These are phyloP conservation scores for Aspergillus hiratsukae DNA, from an alignment of 2,329 filamentous ascomycete species.

Conservation along the genomic window DNA sequence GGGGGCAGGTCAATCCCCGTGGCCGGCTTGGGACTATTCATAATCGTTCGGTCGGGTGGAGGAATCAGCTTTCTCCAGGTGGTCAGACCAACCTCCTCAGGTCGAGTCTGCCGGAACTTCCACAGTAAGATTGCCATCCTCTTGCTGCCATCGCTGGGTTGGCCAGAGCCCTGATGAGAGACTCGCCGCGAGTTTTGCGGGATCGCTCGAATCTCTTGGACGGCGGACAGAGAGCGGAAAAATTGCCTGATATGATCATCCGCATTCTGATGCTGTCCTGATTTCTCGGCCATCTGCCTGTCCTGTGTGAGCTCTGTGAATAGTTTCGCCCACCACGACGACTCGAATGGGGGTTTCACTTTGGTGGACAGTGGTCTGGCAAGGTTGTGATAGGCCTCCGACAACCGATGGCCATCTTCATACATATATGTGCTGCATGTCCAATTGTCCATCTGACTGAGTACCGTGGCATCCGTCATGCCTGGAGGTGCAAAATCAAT, in stretches of 20 bases:
- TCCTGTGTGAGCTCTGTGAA: constrained; percentile 41
- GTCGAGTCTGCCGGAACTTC: constrained; percentile 43
- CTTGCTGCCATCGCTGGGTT: constrained; percentile 27
- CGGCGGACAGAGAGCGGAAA: constrained; percentile 40
- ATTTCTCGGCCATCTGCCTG: constrained; percentile 35
- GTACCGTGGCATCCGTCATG: constrained; percentile 27
- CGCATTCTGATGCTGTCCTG: constrained; percentile 29
- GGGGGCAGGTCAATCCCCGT: constrained; percentile 33
- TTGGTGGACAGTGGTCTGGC: constrained; percentile 34
- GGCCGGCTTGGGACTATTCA: constrained; percentile 33
- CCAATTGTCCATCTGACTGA: constrained; percentile 40
- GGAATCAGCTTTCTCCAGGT: constrained; percentile 42
- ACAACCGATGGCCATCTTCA: constrained; percentile 29
- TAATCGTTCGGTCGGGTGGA: constrained; percentile 31
- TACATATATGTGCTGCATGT: constrained; percentile 42
- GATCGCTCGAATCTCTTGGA: constrained; percentile 43
- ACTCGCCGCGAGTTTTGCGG: constrained; percentile 23
- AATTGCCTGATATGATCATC: constrained; percentile 34
- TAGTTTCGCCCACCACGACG: constrained; percentile 42
- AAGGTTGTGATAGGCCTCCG: constrained; percentile 31
- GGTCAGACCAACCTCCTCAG: constrained; percentile 38
- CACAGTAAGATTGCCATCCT: constrained; percentile 43
- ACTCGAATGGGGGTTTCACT: constrained; percentile 42
- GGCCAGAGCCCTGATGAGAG: constrained; percentile 22
- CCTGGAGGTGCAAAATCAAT: constrained; percentile 37